A percentile compares a stretch with the other conserved stretches of the same genome.
phyloP scores from a whole-genome alignment of 2,329 filamentous ascomycete species.

The Aureobasidium leucospermi region DNA sequence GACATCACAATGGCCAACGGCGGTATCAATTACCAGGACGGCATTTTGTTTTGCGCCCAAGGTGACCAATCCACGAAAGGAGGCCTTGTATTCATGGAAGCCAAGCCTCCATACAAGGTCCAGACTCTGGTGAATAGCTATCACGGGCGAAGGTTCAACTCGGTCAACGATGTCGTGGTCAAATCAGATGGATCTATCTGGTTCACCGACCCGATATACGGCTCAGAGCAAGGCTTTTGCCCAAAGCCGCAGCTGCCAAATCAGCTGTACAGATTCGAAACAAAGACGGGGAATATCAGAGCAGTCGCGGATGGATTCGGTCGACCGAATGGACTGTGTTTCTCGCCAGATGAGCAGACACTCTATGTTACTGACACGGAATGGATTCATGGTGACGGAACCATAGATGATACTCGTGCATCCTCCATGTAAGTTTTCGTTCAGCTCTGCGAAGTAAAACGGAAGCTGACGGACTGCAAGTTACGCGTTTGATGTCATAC shows the following conservation, averaged over 20 bases:
- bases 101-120: conserved; percentile 19
- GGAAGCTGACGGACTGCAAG: conserved; percentile 2
- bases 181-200: conserved; percentile 36
- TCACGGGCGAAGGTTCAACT: conserved; percentile 54
- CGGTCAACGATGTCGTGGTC: conserved; percentile 51
- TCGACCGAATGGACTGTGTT: conserved; percentile 49
- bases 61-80: conserved; percentile 18
- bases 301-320: conserved; percentile 50
- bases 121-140: conserved; percentile 48
- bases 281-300: conserved; percentile 41
- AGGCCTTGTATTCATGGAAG: conserved; percentile 20
- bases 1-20: conserved; percentile 42
- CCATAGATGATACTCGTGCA: conserved; percentile 37
- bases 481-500: conserved; percentile 25
- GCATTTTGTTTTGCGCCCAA: conserved; percentile 28
- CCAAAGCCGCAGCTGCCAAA: conserved; percentile 45
- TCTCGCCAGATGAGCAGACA: conserved; percentile 44
- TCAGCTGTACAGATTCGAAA: conserved; percentile 52
- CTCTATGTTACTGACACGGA: conserved; percentile 52
- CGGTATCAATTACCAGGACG: conserved; percentile 39
- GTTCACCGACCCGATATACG: conserved; percentile 26
- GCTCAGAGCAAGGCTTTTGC: conserved; percentile 46
- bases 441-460: not conserved
- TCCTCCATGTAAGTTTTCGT: conserved; percentile 40
- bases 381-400: conserved; percentile 30